These are phyloP conservation scores for Asterochloris sp. DNA, from an alignment of 139 green algal species.

Conservation along the genomic window DNA sequence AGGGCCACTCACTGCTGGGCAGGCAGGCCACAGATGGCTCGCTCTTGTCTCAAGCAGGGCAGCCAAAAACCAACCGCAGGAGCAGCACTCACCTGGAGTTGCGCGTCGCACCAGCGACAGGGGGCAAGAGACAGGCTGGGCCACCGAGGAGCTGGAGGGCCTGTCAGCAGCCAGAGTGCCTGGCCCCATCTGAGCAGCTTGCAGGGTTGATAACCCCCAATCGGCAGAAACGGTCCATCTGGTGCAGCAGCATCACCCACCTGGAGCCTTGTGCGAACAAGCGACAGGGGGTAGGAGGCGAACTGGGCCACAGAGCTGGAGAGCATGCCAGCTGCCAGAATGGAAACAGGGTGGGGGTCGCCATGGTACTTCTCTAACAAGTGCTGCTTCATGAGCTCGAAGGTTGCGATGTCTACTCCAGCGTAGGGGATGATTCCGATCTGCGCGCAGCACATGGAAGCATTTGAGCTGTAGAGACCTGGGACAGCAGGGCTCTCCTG, in stretches of 20 bases:
- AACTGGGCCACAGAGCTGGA: slow-evolving; percentile 80
- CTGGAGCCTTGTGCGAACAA: slow-evolving; percentile 80
- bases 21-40: too few relatives aligned
- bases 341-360: slow-evolving; percentile 53
- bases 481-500: not conserved
- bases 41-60: too few relatives aligned
- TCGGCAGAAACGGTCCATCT: not conserved
- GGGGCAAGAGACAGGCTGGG: not conserved
- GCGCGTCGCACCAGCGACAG: too few relatives aligned
- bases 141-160: not conserved
- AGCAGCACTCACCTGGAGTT: too few relatives aligned
- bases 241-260: slow-evolving; percentile 14
- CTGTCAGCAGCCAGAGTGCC: not conserved
- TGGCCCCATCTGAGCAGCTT: not conserved
- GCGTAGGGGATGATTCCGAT: slow-evolving; percentile 88
- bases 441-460: slow-evolving; percentile 21
- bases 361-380: slow-evolving; percentile 72
- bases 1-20: too few relatives aligned
- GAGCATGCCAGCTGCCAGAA: slow-evolving; percentile 76
- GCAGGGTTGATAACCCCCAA: not conserved
- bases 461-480: not conserved
- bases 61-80: too few relatives aligned
- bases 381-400: slow-evolving; percentile 81
- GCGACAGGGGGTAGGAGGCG: slow-evolving; percentile 78
- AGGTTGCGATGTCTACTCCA: slow-evolving; percentile 83